These are phyloP conservation scores for Macrolepiota dolichaula DNA, from an alignment of 768 basidiomycete species.

Conservation along the genomic window DNA sequence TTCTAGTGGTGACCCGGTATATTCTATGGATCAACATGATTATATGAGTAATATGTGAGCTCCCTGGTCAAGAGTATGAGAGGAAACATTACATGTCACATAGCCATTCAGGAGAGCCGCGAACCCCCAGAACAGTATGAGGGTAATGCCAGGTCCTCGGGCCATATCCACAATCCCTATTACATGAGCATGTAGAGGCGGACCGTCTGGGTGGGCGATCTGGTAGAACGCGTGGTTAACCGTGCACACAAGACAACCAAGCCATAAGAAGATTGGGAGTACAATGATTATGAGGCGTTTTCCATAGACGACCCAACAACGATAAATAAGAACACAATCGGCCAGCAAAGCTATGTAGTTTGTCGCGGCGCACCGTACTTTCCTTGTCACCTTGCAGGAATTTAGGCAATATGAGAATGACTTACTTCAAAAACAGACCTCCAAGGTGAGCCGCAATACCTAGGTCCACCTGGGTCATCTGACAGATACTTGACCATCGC, in stretches of 20 bases:
- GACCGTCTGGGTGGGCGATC: not conserved
- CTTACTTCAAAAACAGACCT: not conserved
- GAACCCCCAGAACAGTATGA: not conserved
- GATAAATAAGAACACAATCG: not conserved
- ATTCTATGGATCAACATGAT: too few species aligned
- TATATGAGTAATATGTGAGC: not conserved
- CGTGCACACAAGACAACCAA: not conserved
- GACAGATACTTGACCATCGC: not conserved
- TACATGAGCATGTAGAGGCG: too few species aligned
- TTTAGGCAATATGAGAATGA: not conserved
- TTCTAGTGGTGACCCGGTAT: not conserved
- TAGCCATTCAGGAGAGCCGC: not conserved
- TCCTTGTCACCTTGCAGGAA: too few species aligned
- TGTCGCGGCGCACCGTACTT: not conserved
- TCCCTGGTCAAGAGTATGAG: too few species aligned
- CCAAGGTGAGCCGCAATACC: not conserved
- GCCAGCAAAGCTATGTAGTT: not conserved
- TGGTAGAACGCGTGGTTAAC: not conserved
- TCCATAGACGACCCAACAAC: not conserved
- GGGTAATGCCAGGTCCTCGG: not conserved
- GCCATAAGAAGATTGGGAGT: not conserved
- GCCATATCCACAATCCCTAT: not conserved
- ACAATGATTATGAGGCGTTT: too few species aligned
- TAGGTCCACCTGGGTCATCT: not conserved
- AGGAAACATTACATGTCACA: not conserved